These are phyloP conservation scores for Evernia prunastri DNA, from an alignment of 495 filamentous ascomycete species.

Conservation along the genomic window DNA sequence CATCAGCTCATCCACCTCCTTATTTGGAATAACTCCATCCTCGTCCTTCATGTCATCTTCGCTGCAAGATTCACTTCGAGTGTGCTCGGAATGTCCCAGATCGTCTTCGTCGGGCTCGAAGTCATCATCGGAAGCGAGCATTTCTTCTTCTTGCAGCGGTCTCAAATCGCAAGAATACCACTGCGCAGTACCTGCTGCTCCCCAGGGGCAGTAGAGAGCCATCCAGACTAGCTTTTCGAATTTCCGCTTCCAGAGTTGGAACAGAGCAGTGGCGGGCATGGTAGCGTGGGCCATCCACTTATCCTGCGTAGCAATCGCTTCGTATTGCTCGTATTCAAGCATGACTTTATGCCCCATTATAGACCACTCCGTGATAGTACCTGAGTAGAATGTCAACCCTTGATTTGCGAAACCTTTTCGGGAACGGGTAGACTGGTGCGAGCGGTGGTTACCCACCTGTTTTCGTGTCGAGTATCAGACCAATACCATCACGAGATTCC, in stretches of 20 bases:
- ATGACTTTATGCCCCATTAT: slow-evolving; percentile 15
- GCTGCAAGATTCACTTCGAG: background rate
- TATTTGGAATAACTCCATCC: background rate
- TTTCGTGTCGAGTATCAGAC: slow-evolving; percentile 11
- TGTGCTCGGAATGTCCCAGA: background rate
- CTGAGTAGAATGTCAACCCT: background rate
- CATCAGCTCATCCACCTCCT: background rate
- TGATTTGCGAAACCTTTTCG: background rate
- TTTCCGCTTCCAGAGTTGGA: slow-evolving; percentile 14
- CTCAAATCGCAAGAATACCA: background rate
- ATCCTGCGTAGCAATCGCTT: slow-evolving; percentile 13
- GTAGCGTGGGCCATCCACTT: slow-evolving; percentile 23
- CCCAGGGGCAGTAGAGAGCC: background rate
- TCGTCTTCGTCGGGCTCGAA: background rate
- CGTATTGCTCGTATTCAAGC: slow-evolving; percentile 14
- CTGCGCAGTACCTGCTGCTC: background rate
- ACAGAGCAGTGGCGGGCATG: slow-evolving; percentile 10
- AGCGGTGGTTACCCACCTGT: background rate
- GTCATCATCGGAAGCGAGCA: background rate
- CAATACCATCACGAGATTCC: slow-evolving; percentile 7
- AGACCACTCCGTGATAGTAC: slow-evolving; percentile 11
- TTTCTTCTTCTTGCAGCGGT: background rate
- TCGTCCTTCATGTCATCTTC: background rate
- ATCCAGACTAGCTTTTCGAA: slow-evolving; percentile 22
- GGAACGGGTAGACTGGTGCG: background rate